Evolutionary conservation across 2,329 filamentous ascomycete species (phyloP).

Genomic region (Neoascochyta sp.): DNA sequence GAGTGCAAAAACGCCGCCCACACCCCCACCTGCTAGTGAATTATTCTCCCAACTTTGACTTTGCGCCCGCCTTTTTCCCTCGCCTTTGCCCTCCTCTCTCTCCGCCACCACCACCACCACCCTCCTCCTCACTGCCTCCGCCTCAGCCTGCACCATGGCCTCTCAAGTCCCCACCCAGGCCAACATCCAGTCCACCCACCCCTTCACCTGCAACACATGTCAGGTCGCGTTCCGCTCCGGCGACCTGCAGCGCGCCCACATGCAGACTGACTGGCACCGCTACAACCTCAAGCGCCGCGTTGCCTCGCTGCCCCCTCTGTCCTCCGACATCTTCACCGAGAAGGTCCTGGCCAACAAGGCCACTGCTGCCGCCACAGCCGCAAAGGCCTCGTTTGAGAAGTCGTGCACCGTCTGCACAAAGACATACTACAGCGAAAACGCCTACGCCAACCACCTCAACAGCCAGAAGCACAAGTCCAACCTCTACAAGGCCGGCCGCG

Average conservation of each 20-base stretch:
- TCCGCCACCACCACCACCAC: constrained; percentile 3
- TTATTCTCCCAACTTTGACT: constrained; percentile 13
- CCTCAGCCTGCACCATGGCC: constrained; percentile 27
- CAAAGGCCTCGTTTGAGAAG: constrained; percentile 84
- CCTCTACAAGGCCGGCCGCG: constrained; percentile 47
- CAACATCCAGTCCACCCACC: constrained; percentile 54
- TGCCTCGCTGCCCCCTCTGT: constrained; percentile 82
- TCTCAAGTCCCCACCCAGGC: constrained; percentile 33
- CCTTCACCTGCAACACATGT: constrained; percentile 97
- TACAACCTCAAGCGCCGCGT: constrained; percentile 96
- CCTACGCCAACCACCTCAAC: constrained; percentile 85
- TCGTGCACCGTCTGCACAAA: constrained; percentile 79
- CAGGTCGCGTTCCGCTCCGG: constrained; percentile 94
- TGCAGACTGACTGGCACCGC: constrained; percentile 98
- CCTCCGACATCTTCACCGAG: constrained; percentile 89
- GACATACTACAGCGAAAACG: constrained; percentile 95
- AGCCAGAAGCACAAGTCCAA: constrained; percentile 85
- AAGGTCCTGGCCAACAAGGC: constrained; percentile 92
- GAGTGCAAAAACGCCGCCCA: constrained; percentile 15
- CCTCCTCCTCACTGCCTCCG: constrained; percentile 1
- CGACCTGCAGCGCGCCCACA: constrained; percentile 89
- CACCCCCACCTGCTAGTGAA: constrained; percentile 23
- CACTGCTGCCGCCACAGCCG: constrained; percentile 75
- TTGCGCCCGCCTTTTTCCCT: constrained; percentile 7
- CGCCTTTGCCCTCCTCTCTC: constrained; percentile 2